Evolutionary conservation across 352 stramenopile species (phyloP), one percentile per base, ranked within the genome.

Genomic region (Phytophthora colocasiae): DNA sequence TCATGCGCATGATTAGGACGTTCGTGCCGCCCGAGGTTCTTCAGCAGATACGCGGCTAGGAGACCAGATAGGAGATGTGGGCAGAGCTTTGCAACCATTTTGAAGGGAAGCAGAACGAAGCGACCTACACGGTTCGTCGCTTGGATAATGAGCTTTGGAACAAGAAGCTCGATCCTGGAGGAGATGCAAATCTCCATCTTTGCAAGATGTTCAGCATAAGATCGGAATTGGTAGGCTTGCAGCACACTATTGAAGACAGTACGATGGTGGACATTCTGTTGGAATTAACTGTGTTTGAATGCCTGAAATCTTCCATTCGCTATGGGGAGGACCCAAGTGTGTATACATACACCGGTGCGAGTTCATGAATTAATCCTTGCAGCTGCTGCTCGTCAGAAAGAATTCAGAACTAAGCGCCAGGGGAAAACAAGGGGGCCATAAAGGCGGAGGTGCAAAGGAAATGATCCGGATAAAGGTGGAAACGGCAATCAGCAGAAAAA

Each of bases 1-100:
- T 26, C 39, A 59, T 59, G 52, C 52, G 40, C 7, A 38, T 49
- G 39, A 43, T 59, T 32, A 39, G 52, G 8, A 59, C 36, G 26
- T 59, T 39, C 6, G 38, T 43, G 38, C 51, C 38, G 15, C 15
- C 39, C 2, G 39, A 58, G 9, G 10, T 49, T 39, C 39, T 58
- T 29, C 39, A 41, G n/a, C 51, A 58, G 51, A 49, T 58, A 19
- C 36, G 51, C 22, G 38, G 43, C 51, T 32, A 58, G 49, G 34
- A 44, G 17, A 56, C 32, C 32, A 32, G 49, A 26, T 40, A 31
- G 29, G 47, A 44, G 10, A 54, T 54, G 31, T 43, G 47, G 47
- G 17, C 29, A 19, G 29, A 40, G 27, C 31, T 43, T 29, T 54
- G 47, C n/a, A 29, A 54, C 29, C 15, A 44, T 8, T 41, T 41